Evolutionary conservation across 768 basidiomycete genomes (phyloP), one percentile per base, ranked within the genome.

Genomic region (Clavulina sp.): DNA sequence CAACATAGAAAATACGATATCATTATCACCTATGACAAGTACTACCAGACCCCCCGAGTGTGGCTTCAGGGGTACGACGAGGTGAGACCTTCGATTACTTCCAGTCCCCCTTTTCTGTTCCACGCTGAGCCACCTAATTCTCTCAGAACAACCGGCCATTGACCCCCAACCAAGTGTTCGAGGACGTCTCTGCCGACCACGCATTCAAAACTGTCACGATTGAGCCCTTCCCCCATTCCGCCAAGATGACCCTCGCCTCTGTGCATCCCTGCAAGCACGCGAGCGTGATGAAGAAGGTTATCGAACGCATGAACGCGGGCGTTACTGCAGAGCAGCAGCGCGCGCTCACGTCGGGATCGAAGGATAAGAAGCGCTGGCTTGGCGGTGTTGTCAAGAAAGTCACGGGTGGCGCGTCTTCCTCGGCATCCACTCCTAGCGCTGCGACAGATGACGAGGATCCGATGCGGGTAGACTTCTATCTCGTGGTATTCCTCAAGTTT

Each of bases 11-110:
- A 93, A 7, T 99, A 99, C 70, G 95, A 99, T 65, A 92, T 96
- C 61, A 87, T 95, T 83, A 97, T 99, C 71, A 88, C 87, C 46
- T 99, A 97, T 65, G 95, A 99, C 75, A 99, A 97, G 70, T 93
- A 92, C 67, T 97, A 99, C 67, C 95, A 97, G 66, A 96, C 92
- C 9, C 95, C 95, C 23, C 78, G 93, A 58, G 84, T 96, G 63
- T 99, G 95, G 95, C 69, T 99, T 54, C 77, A 92, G 57, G 95
- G 95, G 19, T 96, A 96, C 63, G 92, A 96, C 63, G 95, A 97
- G 77, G 89, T 85, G 56, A 52, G 69, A 21, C 52, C 32, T 26
- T 48, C 28, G 38, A 26, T 16, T 21, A 6, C 31, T 44, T 48
- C 19, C 40, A 28, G 23, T 31, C 4, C 51, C 13, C 4, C 24